Evolutionary conservation across 2,329 filamentous ascomycete genomes (phyloP).

Genomic region (Pseudogymnoascus sp.): DNA sequence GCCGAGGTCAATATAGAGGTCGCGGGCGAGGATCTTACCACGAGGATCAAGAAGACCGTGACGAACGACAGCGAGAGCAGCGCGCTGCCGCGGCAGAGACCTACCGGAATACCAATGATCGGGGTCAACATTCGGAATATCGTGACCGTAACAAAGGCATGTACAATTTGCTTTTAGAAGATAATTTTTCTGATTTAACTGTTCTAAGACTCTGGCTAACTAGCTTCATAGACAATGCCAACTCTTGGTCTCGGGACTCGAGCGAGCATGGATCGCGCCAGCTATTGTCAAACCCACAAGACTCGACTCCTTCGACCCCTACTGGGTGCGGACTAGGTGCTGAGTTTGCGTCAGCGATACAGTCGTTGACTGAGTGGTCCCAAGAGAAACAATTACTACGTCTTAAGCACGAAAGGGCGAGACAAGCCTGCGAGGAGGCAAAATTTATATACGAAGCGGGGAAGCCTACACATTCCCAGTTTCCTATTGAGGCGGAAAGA

Average conservation of each 20-base stretch:
- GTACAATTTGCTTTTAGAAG: not conserved
- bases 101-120: not conserved
- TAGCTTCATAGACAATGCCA: not conserved
- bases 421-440: not conserved
- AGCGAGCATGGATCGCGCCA: not conserved
- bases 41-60: not conserved
- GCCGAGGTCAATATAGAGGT: not conserved
- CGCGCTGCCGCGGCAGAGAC: not conserved
- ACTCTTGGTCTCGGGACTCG: not conserved
- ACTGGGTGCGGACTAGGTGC: not conserved
- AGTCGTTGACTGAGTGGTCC: not conserved
- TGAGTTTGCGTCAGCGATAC: slow-evolving; percentile 1
- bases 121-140: not conserved
- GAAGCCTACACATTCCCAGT: not conserved
- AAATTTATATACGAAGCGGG: not conserved
- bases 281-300: not conserved
- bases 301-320: not conserved
- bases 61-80: not conserved
- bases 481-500: slow-evolving; percentile 1
- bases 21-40: not conserved
- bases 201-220: not conserved
- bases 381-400: not conserved
- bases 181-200: not conserved
- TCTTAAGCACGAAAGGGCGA: not conserved
- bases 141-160: not conserved